Percentiles rank a stretch among this genome's conserved stretches.
Conservation (phyloP, 345 rosid genomes). For the Camelina laxa region DNA sequence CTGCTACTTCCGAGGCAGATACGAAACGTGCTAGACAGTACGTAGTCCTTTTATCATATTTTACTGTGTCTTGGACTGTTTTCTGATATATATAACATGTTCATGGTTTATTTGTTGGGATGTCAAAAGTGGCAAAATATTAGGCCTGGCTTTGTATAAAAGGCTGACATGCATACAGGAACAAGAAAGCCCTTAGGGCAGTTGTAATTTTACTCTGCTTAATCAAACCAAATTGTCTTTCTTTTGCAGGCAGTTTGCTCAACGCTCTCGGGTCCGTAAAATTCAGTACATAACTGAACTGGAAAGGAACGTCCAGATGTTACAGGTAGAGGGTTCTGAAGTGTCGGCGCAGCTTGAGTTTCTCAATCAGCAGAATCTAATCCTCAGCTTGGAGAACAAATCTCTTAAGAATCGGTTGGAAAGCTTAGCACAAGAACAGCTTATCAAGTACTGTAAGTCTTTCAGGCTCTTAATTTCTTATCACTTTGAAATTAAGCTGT, state of each 20-base stretch:
- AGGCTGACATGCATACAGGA: neutral
- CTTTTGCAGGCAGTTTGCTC: constrained; percentile 85
- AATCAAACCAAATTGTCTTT: constrained; percentile 14
- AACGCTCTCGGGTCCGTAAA: constrained; percentile 91
- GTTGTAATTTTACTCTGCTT: neutral
- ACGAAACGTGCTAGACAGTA: constrained; percentile 86
- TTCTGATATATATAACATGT: neutral
- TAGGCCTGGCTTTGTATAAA: neutral
- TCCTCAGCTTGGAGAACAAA: constrained; percentile 83
- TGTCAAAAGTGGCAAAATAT: neutral
- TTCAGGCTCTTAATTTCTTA: neutral
- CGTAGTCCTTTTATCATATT: constrained; percentile 38
- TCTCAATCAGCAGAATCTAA: constrained; percentile 77
- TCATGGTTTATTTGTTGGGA: neutral
- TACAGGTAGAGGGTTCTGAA: constrained; percentile 85
- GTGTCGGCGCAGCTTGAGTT: constrained; percentile 82
- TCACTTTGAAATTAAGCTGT: neutral
- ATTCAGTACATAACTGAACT: constrained; percentile 96
- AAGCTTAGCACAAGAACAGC: constrained; percentile 75
- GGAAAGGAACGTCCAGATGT: constrained; percentile 87
- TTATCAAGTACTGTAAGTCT: constrained; percentile 71
- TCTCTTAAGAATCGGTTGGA: constrained; percentile 76
- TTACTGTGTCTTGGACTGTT: neutral
- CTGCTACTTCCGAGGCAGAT: constrained; percentile 61
- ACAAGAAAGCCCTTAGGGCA: neutral